Conservation (phyloP, 2,329 filamentous ascomycete genomes). For the Allantophomopsis lycopodina region DNA sequence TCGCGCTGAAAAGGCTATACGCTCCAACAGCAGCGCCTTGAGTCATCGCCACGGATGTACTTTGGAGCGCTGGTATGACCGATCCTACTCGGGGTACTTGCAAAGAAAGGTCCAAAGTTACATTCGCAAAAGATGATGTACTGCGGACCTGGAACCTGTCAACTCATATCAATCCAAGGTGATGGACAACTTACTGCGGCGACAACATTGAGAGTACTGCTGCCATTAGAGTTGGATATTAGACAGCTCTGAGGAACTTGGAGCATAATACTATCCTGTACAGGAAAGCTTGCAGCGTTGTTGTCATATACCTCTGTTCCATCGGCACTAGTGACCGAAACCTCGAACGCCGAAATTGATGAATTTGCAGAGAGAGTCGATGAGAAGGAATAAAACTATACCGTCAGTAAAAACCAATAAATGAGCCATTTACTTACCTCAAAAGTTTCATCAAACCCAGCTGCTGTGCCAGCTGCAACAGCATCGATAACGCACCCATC, state of each 20-base stretch:
- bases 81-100: too few species aligned
- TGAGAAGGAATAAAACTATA: slow-evolving; percentile 15
- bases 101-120: too few species aligned
- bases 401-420: slow-evolving; percentile 10
- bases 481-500: slow-evolving; percentile 30
- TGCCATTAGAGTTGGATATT: slow-evolving; percentile 4
- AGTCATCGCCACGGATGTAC: too few species aligned
- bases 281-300: slow-evolving; percentile 38
- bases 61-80: too few species aligned
- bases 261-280: slow-evolving; percentile 39
- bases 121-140: too few species aligned
- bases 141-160: too few species aligned
- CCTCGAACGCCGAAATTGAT: slow-evolving; percentile 47
- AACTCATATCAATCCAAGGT: too few species aligned
- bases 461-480: slow-evolving; percentile 29
- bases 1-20: too few species aligned
- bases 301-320: slow-evolving; percentile 37
- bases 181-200: slow-evolving; percentile 11
- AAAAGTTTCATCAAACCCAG: slow-evolving; percentile 48
- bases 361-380: slow-evolving; percentile 37
- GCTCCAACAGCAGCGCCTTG: too few species aligned
- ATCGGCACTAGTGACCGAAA: slow-evolving; percentile 32
- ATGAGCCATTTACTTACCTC: slow-evolving; percentile 32
- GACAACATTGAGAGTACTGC: slow-evolving; percentile 10
- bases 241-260: slow-evolving; percentile 44